Base-by-base conservation (phyloP, 441 rosid species). In the Viola pubescens region DNA sequence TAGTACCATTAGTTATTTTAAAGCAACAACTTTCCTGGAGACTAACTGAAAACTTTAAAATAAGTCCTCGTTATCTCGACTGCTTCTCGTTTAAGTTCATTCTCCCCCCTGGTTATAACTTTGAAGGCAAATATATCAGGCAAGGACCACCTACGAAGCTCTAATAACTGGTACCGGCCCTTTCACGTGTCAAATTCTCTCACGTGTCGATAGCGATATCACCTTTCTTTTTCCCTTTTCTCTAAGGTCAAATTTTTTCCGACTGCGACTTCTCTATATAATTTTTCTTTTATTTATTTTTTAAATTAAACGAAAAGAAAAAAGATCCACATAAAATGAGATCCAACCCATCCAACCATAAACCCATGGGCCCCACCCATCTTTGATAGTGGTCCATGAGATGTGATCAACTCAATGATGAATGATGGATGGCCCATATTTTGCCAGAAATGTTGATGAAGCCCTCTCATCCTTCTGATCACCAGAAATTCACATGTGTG, bases 181-280 rank as follows among this genome's bases (percentile, higher is more conserved):
- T 40, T 67, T 67, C 60, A 51, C 66, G 63, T 54, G 66, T 63
- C 69, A 67, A 48, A 51, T 64, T 39, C 14, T 70, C 45, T 50
- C 71, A 71, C 69, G 71, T 68, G 62, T 68, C 54, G 67, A 70
- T 9, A 57, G 40, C 48, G 67, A 67, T 49, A 19, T 55, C 0
- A 46, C 52, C 48, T 64, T 56, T 49, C 26, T 2, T 48, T 7
- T n/a, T 5, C 41, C 9, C 42, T 12, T 37, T 12, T 26, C 51
- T 13, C 40, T 37, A 0, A 11, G 40, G 58, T 66, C 68, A 58
- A 65, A 16, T 57, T 54, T 50, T 1, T 7, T 10, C 8, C n/a
- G 70, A 73, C 13, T 14, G 59, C 14, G 73, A 68, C 73, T 44
- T 44, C 9, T 65, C 65, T 43, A 1, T 43, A 1, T 6, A 6